Conservation (phyloP, 1,139 yeast species). For the Protomyces lactucae-debilis region DNA sequence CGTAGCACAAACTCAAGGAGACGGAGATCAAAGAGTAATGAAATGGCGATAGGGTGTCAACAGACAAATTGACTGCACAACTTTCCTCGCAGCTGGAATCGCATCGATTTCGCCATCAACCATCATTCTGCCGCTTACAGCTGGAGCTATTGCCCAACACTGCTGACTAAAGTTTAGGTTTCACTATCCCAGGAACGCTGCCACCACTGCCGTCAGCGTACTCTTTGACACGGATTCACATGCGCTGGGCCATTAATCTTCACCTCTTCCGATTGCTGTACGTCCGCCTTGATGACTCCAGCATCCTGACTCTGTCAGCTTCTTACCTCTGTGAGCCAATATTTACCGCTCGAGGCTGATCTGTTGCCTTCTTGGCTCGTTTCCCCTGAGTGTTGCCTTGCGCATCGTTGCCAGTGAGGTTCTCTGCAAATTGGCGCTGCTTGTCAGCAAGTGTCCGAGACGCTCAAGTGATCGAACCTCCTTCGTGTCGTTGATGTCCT, state of each 20-base stretch:
- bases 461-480: neutral
- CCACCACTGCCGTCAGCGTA: neutral
- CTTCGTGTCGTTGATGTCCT: neutral
- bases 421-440: neutral
- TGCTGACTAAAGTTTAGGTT: neutral
- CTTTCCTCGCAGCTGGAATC: too few relatives aligned
- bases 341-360: neutral
- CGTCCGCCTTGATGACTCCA: neutral
- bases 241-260: neutral
- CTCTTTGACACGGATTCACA: neutral
- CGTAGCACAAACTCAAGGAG: too few relatives aligned
- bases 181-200: neutral
- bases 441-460: neutral
- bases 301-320: neutral
- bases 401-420: neutral
- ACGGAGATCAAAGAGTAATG: too few relatives aligned
- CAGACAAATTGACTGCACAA: too few relatives aligned
- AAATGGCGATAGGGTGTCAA: too few relatives aligned
- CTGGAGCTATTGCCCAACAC: too few relatives aligned
- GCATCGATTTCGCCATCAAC: too few relatives aligned
- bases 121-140: too few relatives aligned
- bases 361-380: neutral
- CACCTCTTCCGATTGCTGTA: neutral
- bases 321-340: neutral
- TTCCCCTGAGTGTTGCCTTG: neutral